Conservation (phyloP, 2,329 filamentous ascomycete species). For the Aspergillus fijiensis region DNA sequence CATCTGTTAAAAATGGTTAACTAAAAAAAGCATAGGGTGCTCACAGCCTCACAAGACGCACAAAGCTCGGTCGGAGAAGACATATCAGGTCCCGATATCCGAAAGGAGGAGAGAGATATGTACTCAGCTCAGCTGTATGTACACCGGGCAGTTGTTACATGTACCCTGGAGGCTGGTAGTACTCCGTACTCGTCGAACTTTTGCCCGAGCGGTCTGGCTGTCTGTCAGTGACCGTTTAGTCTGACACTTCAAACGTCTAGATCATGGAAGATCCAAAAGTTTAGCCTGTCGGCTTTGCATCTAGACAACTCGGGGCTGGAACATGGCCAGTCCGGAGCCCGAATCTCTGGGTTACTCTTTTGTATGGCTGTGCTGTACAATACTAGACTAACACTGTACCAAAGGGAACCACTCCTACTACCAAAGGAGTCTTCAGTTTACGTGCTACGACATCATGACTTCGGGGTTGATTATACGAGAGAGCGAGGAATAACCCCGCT, state of each 20-base stretch:
- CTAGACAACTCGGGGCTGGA: not conserved
- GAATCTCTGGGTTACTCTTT: not conserved
- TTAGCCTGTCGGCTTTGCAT: not conserved
- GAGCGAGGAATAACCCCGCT: not conserved
- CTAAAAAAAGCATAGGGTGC: too few species aligned
- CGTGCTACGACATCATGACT: not conserved
- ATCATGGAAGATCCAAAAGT: not conserved
- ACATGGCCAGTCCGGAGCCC: not conserved
- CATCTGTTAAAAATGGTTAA: too few species aligned
- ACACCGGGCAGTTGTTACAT: not conserved
- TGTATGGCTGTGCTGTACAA: not conserved
- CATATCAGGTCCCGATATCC: not conserved
- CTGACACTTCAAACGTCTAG: not conserved
- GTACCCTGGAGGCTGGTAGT: too few species aligned
- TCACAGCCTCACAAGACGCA: not conserved
- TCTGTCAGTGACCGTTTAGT: not conserved
- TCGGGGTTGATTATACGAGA: conserved; percentile 6
- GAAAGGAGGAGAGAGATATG: not conserved
- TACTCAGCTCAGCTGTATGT: not conserved
- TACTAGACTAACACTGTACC: not conserved
- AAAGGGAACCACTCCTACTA: not conserved
- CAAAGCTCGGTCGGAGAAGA: not conserved
- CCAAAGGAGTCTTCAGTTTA: not conserved
- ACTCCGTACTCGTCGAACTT: not conserved
- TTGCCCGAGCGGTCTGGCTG: not conserved